Conservation (phyloP, 139 green algal genomes). For the Chlorella sorokiniana region DNA sequence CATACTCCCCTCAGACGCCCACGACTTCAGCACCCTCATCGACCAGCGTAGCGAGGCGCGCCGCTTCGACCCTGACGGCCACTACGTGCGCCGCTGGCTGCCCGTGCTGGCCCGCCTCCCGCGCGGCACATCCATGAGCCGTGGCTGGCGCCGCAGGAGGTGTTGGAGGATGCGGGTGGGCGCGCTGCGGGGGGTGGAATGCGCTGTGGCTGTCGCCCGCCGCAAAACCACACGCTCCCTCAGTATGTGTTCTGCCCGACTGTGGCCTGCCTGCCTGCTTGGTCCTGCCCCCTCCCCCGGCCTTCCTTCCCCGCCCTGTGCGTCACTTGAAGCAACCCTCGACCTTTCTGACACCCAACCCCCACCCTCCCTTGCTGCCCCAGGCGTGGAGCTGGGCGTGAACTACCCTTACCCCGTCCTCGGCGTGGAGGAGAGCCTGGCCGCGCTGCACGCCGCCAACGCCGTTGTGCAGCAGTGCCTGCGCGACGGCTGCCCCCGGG, state of each 20-base stretch:
- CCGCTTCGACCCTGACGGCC: conserved; percentile 81
- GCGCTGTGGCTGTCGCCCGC: background rate
- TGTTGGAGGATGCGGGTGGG: conserved; percentile 66
- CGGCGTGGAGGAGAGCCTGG: conserved; percentile 33
- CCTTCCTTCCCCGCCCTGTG: no score
- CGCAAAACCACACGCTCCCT: no score
- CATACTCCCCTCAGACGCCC: conserved; percentile 51
- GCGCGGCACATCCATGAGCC: conserved; percentile 74
- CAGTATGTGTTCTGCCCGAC: no score
- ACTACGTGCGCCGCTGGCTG: conserved; percentile 91
- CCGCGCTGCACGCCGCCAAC: conserved; percentile 39
- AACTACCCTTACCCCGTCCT: conserved; percentile 80
- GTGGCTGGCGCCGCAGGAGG: conserved; percentile 67
- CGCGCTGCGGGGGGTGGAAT: background rate
- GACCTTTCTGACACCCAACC: conserved; percentile 14
- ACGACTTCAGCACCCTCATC: conserved; percentile 72
- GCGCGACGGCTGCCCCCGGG: background rate
- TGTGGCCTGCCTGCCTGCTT: no score
- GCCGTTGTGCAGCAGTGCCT: conserved; percentile 40
- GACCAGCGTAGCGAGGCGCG: conserved; percentile 67
- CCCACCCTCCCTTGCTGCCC: conserved; percentile 38
- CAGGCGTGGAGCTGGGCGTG: conserved; percentile 67
- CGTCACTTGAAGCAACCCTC: no score
- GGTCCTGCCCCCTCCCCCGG: background rate
- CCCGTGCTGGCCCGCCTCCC: conserved; percentile 81